Conservation (phyloP, 78 protist species). For the Dictyostelium firmibasis region DNA sequence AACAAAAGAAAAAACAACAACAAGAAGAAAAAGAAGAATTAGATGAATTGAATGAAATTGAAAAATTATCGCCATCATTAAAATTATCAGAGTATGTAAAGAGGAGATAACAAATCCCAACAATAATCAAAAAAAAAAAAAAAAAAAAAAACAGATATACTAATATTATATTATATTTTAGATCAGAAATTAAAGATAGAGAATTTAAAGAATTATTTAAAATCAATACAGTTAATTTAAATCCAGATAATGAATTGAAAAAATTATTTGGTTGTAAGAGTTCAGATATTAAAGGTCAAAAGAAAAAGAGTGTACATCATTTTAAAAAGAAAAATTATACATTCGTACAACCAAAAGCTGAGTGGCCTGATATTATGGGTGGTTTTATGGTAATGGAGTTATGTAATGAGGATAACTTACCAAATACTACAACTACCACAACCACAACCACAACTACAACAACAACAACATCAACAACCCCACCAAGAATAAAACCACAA, state of each 20-base stretch:
- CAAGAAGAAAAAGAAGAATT: not conserved
- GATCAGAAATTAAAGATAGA: not conserved
- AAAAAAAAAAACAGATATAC: not conserved
- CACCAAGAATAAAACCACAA: constrained; percentile 3
- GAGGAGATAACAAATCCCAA: no score
- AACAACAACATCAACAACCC: not conserved
- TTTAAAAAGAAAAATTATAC: constrained; percentile 36
- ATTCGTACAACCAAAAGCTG: constrained; percentile 32
- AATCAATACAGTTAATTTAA: not conserved
- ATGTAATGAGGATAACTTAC: not conserved
- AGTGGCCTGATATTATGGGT: constrained; percentile 49
- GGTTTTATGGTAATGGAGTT: constrained; percentile 39
- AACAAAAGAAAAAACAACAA: not conserved
- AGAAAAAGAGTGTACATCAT: not conserved
- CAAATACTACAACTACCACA: not conserved
- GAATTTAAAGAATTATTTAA: constrained; percentile 1
- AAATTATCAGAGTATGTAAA: not conserved
- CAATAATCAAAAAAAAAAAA: no score
- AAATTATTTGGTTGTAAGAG: constrained; percentile 66
- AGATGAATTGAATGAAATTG: not conserved
- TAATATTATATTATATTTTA: not conserved
- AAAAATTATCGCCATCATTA: not conserved
- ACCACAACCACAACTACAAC: not conserved
- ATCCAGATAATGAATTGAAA: constrained; percentile 45
- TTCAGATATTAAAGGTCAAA: constrained; percentile 58